phyloP scores from a whole-genome alignment of 163 green algal species.

The Chlamydomonas reinhardtii region DNA sequence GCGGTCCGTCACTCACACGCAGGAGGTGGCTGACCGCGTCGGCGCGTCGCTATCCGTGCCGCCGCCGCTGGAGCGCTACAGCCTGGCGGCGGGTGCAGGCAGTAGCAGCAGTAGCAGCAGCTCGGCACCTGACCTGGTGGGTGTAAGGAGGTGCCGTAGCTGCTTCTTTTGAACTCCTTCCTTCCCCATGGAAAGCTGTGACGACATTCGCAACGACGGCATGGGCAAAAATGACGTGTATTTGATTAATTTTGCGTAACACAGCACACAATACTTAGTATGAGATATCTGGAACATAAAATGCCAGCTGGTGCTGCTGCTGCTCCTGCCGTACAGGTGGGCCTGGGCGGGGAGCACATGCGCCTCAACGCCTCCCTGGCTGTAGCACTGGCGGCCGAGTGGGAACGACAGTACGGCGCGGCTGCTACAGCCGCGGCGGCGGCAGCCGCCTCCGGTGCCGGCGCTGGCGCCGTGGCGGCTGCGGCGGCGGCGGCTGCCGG shows the following conservation, averaged over 20 bases:
- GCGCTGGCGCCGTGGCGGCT: not conserved
- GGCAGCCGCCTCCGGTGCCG: not conserved
- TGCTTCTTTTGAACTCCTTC: too few relatives aligned
- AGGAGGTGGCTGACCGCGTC: slow-evolving; percentile 62
- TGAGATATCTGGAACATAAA: too few relatives aligned
- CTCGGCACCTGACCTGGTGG: too few relatives aligned
- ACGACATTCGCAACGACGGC: too few relatives aligned
- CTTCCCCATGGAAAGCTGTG: too few relatives aligned
- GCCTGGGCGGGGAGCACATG: slow-evolving; percentile 88
- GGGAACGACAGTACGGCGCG: slow-evolving; percentile 64
- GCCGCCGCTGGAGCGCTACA: slow-evolving; percentile 32
- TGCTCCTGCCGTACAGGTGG: slow-evolving; percentile 50
- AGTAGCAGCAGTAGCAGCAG: too few relatives aligned
- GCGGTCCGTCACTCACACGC: not conserved
- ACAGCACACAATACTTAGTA: too few relatives aligned
- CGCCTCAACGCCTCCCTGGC: slow-evolving; percentile 90
- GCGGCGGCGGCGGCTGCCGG: not conserved
- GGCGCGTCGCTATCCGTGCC: slow-evolving; percentile 56
- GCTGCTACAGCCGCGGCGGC: slow-evolving; percentile 36
- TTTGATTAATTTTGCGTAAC: too few relatives aligned
- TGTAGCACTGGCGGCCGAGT: slow-evolving; percentile 80
- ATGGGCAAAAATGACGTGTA: too few relatives aligned
- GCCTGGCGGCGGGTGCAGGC: not conserved
- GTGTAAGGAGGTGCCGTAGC: too few relatives aligned
- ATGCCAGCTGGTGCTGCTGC: too few relatives aligned